Base-by-base conservation (phyloP, 441 rosid species). In the Eugenia klotzschiana region DNA sequence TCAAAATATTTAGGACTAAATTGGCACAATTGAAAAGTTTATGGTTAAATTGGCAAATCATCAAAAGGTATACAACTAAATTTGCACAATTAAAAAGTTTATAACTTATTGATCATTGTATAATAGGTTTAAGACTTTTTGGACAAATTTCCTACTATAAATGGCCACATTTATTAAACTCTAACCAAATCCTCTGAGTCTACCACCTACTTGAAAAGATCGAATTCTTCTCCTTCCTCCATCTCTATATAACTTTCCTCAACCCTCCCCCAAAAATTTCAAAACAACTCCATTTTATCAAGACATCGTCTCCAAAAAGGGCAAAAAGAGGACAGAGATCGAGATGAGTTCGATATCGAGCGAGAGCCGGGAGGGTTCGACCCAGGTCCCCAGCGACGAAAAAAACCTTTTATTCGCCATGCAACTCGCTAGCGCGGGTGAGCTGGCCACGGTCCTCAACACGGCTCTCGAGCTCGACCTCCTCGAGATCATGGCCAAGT, bases 401-500 rank as follows among this genome's bases (percentile, higher is more conserved):
- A 46, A 69, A 37, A 33, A 4, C 1, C 22, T 69, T 6, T 69
- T 20, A 9, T 33, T 33, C 15, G 77, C 77, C 46, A 33, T 69
- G 77, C 77, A 69, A 37, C 25, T 69, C 4, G 77, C 25, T 9
- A 22, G 46, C 8, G 46, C 25, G 0, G 46, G 46, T 15, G 46
- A 69, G 25, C 15, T 69, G 46, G 46, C 77, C 25, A 69, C 37
- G 77, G 77, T 69, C 77, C 77, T 69, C 49, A 33, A 69, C 46
- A 37, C 15, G 14, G 77, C 49, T 20, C n/a, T 69, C 7, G 98
- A 95, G 80, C 96, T 95, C 4, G 94, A 92, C 84, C 87, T 95
- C 29, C 92, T 95, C 10, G 95, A 95, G 87, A 91, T 94, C 89
- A 90, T 95, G 80, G 88, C 89, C 13, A 90, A 87, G 85, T 88